Evolutionary conservation across 305 asterid genomes (phyloP).

Genomic region (Fraxinus sp.): DNA sequence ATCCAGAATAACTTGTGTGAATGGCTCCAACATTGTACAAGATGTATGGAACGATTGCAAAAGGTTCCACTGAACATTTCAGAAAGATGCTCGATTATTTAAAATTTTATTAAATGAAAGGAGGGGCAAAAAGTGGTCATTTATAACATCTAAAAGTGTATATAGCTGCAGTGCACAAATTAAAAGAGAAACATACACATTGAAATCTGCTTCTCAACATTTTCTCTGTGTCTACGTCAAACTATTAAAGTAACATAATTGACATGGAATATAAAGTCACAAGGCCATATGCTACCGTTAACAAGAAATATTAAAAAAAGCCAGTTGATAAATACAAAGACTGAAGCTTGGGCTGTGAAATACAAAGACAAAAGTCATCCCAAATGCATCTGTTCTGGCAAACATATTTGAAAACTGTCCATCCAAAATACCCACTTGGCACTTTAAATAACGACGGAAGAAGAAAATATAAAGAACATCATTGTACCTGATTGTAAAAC

Average conservation of each 20-base stretch:
- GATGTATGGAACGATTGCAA: neutral
- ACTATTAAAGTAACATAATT: neutral
- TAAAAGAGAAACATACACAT: neutral
- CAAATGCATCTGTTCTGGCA: neutral
- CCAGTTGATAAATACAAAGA: neutral
- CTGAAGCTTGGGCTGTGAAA: neutral
- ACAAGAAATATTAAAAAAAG: neutral
- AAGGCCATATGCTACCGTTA: constrained; percentile 3
- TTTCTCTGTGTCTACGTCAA: neutral
- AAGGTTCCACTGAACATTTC: neutral
- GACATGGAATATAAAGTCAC: neutral
- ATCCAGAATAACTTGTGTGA: neutral
- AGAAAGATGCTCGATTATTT: neutral
- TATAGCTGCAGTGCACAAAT: neutral
- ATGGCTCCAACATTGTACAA: neutral
- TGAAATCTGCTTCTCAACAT: neutral
- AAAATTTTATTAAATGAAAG: neutral
- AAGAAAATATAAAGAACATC: neutral
- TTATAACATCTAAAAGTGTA: neutral
- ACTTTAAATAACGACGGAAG: neutral
- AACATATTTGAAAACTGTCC: neutral
- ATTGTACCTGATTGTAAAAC: constrained; percentile 86
- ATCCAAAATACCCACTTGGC: neutral
- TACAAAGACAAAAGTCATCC: neutral
- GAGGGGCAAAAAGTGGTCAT: neutral